Conservation (phyloP, 1,139 yeast species). For the Meyerozyma sp. region DNA sequence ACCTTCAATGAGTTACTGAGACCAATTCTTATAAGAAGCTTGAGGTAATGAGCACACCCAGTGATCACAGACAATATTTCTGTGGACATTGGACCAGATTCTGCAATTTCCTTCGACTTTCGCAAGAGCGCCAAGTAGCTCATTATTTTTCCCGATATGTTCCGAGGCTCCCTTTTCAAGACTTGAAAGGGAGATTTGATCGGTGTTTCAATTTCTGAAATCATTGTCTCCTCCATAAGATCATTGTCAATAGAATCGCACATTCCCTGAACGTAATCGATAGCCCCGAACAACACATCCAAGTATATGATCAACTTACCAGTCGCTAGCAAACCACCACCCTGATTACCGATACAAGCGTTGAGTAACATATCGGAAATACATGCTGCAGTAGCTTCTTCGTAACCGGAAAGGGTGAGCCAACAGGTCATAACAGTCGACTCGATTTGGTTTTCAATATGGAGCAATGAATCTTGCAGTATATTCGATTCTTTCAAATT, state of each 20-base stretch:
- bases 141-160: constrained; percentile 75
- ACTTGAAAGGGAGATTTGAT: constrained; percentile 21
- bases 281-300: constrained; percentile 70
- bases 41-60: constrained; percentile 88
- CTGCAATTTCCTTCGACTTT: constrained; percentile 43
- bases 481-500: constrained; percentile 8
- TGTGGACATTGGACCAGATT: constrained; percentile 55
- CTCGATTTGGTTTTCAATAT: constrained; percentile 63
- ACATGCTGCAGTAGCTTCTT: constrained; percentile 88
- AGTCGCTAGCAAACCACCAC: constrained; percentile 66
- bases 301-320: constrained; percentile 70
- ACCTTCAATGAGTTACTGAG: constrained; percentile 67
- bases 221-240: neutral
- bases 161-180: constrained; percentile 76
- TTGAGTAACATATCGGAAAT: constrained; percentile 88
- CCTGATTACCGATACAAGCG: constrained; percentile 73
- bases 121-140: constrained; percentile 68
- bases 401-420: constrained; percentile 83
- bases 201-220: constrained; percentile 7
- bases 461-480: constrained; percentile 27
- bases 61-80: constrained; percentile 76
- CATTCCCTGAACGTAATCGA: constrained; percentile 50
- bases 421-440: constrained; percentile 73
- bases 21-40: constrained; percentile 77
- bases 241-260: constrained; percentile 13